phyloP scores from a whole-genome alignment of 1,139 yeast species.

The Blastobotrys raffinosifermentans region DNA sequence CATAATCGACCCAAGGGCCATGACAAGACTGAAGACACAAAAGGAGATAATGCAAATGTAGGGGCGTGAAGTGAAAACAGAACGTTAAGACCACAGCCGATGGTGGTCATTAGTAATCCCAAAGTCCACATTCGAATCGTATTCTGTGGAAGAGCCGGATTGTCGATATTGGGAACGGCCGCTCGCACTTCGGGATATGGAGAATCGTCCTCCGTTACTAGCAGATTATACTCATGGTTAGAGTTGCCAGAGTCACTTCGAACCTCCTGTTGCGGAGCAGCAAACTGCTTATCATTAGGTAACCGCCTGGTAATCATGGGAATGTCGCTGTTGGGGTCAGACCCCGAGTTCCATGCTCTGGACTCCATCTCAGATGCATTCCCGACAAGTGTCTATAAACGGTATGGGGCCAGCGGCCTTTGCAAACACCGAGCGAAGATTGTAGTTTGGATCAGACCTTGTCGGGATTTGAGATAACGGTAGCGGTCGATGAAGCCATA shows the following conservation, averaged over 20 bases:
- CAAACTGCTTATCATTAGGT: neutral
- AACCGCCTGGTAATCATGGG: no score
- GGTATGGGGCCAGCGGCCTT: no score
- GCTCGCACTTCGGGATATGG: conserved; percentile 69
- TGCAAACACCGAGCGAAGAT: no score
- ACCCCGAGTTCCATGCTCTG: conserved; percentile 34
- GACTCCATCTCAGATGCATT: no score
- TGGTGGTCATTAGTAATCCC: conserved; percentile 46
- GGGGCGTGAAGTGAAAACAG: conserved; percentile 59
- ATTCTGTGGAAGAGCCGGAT: conserved; percentile 49
- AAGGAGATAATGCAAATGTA: conserved; percentile 46
- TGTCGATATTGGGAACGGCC: conserved; percentile 59
- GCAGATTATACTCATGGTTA: conserved; percentile 32
- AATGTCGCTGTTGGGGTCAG: conserved; percentile 58
- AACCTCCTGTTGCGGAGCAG: neutral
- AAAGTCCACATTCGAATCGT: conserved; percentile 60
- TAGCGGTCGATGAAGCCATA: no score
- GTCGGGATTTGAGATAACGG: no score
- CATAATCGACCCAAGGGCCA: conserved; percentile 57
- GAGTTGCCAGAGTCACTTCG: conserved; percentile 9
- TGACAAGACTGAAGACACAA: conserved; percentile 54
- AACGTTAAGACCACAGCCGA: conserved; percentile 57
- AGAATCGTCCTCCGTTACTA: conserved; percentile 45
- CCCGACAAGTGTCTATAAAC: no score
- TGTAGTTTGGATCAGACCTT: no score